Evolutionary conservation across 768 basidiomycete genomes (phyloP), one percentile per base, ranked within the genome.

Genomic region (Podaxis sp.): DNA sequence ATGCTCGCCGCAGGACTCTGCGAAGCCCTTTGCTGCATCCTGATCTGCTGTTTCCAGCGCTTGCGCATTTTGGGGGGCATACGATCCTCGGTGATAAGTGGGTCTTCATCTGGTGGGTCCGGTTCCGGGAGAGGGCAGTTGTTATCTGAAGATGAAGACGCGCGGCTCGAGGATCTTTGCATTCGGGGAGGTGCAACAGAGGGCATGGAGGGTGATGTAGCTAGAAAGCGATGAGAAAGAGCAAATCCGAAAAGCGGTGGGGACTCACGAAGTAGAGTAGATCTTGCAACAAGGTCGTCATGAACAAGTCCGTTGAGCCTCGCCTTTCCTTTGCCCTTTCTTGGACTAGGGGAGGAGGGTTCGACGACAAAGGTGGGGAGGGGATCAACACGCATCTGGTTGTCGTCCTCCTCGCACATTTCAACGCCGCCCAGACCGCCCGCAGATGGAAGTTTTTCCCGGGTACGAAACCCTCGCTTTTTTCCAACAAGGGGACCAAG

Each of bases 61-160:
- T 85, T 89, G 40, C 87, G 76, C 81, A 89, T 81, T 71, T 84
- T 85, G 3, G 87, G 86, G 4, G 87, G 87, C 65, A 88, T 76
- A 52, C 71, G 72, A 10, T 77, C 77, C 57, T 79, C 76, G 40
- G 28, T 14, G 18, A 40, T 11, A 5, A 38, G 37, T 40, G 47
- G 23, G 9, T 50, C 37, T 21, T 61, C 46, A 53, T 64, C 64
- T 27, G 63, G 64, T 16, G 67, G 65, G 46, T 65, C 65, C 16
- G 65, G 64, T 25, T 62, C 64, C 28, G 61, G 53, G 9, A 64
- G 61, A 9, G 61, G 65, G 18, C 53, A 50, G 14, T 32, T 50
- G 23, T 23, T 42, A 1, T 32, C 28, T 5, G 25, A 18, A 11
- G 44, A 57, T 23, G 59, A 55, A 5, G 55, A 57, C 11, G 21